A percentile compares a stretch with the other conserved stretches of the same genome.
These are phyloP conservation scores for Circinella minor DNA, from an alignment of 371 early-diverging fungal genomes.

Conservation along the genomic window DNA sequence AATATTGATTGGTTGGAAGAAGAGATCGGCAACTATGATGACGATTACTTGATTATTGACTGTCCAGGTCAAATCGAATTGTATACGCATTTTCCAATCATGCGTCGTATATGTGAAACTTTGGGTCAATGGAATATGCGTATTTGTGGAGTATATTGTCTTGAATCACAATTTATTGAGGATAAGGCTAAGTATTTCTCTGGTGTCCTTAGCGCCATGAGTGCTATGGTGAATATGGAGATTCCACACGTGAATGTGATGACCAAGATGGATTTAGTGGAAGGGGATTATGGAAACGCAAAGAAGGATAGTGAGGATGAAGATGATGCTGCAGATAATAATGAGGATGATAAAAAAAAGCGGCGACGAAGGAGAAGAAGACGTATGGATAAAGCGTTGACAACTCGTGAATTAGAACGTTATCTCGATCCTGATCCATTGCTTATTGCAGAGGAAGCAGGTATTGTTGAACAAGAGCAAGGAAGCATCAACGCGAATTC, in stretches of 20 bases:
- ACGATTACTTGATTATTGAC: conserved; percentile 97
- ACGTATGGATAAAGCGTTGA: conserved; percentile 42
- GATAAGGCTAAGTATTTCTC: conserved; percentile 95
- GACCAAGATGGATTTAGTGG: conserved; percentile 96
- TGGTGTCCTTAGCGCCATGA: conserved; percentile 91
- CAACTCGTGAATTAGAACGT: conserved; percentile 55
- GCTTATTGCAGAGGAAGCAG: conserved; percentile 82
- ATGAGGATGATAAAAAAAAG: conserved; percentile 22
- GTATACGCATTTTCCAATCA: conserved; percentile 98
- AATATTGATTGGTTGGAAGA: conserved; percentile 98
- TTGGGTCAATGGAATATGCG: conserved; percentile 73
- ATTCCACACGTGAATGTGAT: conserved; percentile 97
- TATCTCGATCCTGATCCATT: conserved; percentile 90
- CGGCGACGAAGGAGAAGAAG: conserved; percentile 38
- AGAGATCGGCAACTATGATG: conserved; percentile 87
- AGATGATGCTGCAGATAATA: conserved; percentile 31
- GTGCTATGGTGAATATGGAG: conserved; percentile 95
- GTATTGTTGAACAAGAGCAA: conserved; percentile 38
- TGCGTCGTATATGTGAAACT: conserved; percentile 80
- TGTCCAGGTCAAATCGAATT: conserved; percentile 99
- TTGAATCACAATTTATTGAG: conserved; percentile 94
- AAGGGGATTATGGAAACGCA: conserved; percentile 50
- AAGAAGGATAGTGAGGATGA: conserved; percentile 33
- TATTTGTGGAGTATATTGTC: conserved; percentile 91
- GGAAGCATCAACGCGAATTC: conserved; percentile 23